phyloP scores from a whole-genome alignment of 192 early-diverging fungal genomes.

The Coemansia sp. region DNA sequence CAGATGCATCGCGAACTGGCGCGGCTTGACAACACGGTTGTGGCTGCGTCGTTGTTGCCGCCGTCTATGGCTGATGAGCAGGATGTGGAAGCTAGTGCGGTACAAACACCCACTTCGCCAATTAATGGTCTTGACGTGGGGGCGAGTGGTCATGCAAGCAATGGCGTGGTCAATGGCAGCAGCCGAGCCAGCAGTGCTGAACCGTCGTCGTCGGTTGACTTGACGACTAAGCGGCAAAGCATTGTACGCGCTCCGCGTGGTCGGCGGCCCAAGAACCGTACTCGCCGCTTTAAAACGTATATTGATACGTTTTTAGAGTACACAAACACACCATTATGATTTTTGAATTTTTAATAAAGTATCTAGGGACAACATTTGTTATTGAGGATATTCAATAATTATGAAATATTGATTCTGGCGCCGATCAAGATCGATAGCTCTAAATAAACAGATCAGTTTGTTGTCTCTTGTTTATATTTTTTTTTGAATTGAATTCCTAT shows the following conservation, averaged over 20 bases:
- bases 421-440: too few species aligned
- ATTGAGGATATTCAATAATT: neutral
- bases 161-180: slow-evolving; percentile 7
- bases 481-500: too few species aligned
- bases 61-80: slow-evolving; percentile 17
- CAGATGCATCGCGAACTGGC: slow-evolving; percentile 25
- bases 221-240: slow-evolving; percentile 11
- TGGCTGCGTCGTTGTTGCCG: slow-evolving; percentile 32
- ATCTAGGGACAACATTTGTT: neutral
- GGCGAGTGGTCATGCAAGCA: neutral
- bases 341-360: slow-evolving; percentile 1
- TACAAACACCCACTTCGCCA: neutral
- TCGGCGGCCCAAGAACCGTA: slow-evolving; percentile 30
- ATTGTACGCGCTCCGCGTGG: slow-evolving; percentile 20
- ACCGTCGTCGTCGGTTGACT: slow-evolving; percentile 22
- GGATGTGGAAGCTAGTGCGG: neutral
- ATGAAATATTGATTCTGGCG: too few species aligned
- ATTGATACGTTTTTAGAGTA: slow-evolving; percentile 41
- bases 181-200: slow-evolving; percentile 41
- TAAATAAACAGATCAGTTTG: too few species aligned
- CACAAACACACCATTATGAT: slow-evolving; percentile 17
- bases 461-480: too few species aligned
- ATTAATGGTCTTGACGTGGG: neutral
- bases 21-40: slow-evolving; percentile 14
- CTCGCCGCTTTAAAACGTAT: slow-evolving; percentile 12